A percentile compares a stretch with the other conserved stretches of the same genome.
Evolutionary conservation across 108 stramenopile genomes (phyloP).

Genomic region (Chaetoceros tenuissimus): DNA sequence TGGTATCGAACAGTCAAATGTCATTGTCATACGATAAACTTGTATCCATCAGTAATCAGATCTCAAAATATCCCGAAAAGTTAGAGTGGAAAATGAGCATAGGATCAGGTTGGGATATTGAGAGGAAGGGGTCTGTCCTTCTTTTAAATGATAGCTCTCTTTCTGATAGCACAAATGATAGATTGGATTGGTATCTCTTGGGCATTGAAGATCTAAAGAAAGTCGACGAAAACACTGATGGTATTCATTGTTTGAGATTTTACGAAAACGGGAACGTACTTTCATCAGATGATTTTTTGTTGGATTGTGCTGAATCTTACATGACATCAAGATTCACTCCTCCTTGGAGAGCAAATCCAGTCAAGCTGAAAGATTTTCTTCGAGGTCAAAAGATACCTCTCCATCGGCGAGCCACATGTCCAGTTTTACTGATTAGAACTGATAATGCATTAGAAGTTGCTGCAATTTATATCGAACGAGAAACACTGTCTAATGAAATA

Average conservation of each 20-base stretch:
- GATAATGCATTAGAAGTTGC: slow-evolving; percentile 2
- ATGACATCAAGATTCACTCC: slow-evolving; percentile 66
- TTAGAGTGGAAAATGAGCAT: slow-evolving; percentile 59
- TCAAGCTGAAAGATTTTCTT: slow-evolving; percentile 83
- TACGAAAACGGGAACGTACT: too few relatives aligned
- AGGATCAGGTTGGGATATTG: slow-evolving; percentile 40
- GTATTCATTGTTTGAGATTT: too few relatives aligned
- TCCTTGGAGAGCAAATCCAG: slow-evolving; percentile 67
- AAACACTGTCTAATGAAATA: too few relatives aligned
- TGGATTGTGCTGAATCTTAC: too few relatives aligned
- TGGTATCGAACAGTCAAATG: slow-evolving; percentile 12
- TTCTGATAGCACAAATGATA: too few relatives aligned
- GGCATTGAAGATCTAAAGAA: too few relatives aligned
- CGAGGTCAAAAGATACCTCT: slow-evolving; percentile 84
- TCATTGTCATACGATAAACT: slow-evolving; percentile 51
- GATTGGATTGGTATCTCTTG: too few relatives aligned
- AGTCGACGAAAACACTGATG: too few relatives aligned
- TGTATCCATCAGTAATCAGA: slow-evolving; percentile 42
- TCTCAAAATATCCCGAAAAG: slow-evolving; percentile 35
- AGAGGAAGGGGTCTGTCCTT: slow-evolving; percentile 44
- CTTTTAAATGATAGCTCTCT: too few relatives aligned
- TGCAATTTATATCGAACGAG: neutral
- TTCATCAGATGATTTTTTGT: too few relatives aligned
- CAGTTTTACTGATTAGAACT: slow-evolving; percentile 25
- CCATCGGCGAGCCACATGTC: slow-evolving; percentile 50